Conservation (phyloP, 148 eudicot species). For the Cornus controversa region DNA sequence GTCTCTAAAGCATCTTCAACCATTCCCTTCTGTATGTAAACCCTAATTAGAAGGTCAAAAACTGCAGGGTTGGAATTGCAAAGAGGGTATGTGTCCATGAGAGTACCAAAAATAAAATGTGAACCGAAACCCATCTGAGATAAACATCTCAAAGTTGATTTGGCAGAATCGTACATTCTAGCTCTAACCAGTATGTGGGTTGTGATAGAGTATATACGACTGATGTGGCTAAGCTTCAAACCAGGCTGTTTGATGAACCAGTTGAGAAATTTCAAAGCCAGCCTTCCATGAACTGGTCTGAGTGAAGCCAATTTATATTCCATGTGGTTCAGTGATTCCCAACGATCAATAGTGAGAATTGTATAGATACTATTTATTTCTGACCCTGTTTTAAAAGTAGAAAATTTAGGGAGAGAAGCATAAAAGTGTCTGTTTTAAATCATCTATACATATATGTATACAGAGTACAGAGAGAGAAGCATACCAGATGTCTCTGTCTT, state of each 20-base stretch:
- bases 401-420: conserved; percentile 4
- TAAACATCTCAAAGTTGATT: conserved; percentile 46
- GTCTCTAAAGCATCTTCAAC: conserved; percentile 52
- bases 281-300: conserved; percentile 79
- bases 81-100: conserved; percentile 74
- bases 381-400: conserved; percentile 30
- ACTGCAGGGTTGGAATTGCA: conserved; percentile 83
- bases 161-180: conserved; percentile 70
- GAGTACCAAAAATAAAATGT: conserved; percentile 50
- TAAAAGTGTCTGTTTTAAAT: neutral
- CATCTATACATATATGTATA: neutral
- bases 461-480: neutral
- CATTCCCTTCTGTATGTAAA: conserved; percentile 44
- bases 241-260: conserved; percentile 75
- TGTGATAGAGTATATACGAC: conserved; percentile 65
- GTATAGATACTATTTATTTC: conserved; percentile 55
- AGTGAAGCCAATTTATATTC: conserved; percentile 61
- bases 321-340: conserved; percentile 90
- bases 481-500: conserved; percentile 15
- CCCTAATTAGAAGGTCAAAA: conserved; percentile 71
- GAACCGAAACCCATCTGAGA: conserved; percentile 36
- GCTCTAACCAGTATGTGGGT: conserved; percentile 70
- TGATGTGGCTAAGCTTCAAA: conserved; percentile 51
- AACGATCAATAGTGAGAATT: conserved; percentile 71
- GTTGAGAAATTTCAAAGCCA: conserved; percentile 73